phyloP scores from a whole-genome alignment of 345 rosid species.

The Brassica incana region DNA sequence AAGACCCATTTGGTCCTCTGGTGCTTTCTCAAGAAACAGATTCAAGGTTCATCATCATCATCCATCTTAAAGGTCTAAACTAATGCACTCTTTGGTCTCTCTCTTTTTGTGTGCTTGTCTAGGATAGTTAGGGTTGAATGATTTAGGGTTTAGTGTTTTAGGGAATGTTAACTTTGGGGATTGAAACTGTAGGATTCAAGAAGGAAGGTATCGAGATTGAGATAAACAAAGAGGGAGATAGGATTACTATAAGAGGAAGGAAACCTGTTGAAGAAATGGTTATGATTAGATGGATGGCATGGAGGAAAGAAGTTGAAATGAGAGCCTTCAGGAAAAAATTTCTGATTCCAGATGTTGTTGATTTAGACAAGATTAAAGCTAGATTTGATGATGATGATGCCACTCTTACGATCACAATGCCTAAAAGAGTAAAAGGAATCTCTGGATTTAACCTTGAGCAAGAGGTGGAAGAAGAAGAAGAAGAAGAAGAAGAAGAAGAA shows the following conservation, averaged over 20 bases:
- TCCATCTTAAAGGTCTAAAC: slow-evolving; percentile 66
- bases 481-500: background rate
- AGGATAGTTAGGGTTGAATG: slow-evolving; percentile 7
- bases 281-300: slow-evolving; percentile 59
- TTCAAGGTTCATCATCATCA: slow-evolving; percentile 60
- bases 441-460: slow-evolving; percentile 56
- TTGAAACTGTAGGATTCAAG: slow-evolving; percentile 53
- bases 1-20: slow-evolving; percentile 54
- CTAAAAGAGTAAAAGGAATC: slow-evolving; percentile 63
- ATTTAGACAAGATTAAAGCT: slow-evolving; percentile 66
- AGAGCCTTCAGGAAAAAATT: slow-evolving; percentile 59
- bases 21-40: slow-evolving; percentile 75
- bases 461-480: slow-evolving; percentile 21
- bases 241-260: slow-evolving; percentile 53
- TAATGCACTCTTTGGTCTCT: background rate
- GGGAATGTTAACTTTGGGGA: background rate
- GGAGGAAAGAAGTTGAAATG: slow-evolving; percentile 58
- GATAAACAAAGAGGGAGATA: slow-evolving; percentile 65
- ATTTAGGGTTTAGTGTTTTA: slow-evolving; percentile 16
- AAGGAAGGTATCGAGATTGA: slow-evolving; percentile 59
- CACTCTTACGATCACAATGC: slow-evolving; percentile 58
- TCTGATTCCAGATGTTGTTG: slow-evolving; percentile 56
- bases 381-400: slow-evolving; percentile 58
- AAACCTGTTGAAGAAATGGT: slow-evolving; percentile 73
- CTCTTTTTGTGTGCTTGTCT: background rate